Evolutionary conservation across 2,329 filamentous ascomycete species (phyloP), one percentile per base, ranked within the genome.

Genomic region (Aspergillus ibericus): DNA sequence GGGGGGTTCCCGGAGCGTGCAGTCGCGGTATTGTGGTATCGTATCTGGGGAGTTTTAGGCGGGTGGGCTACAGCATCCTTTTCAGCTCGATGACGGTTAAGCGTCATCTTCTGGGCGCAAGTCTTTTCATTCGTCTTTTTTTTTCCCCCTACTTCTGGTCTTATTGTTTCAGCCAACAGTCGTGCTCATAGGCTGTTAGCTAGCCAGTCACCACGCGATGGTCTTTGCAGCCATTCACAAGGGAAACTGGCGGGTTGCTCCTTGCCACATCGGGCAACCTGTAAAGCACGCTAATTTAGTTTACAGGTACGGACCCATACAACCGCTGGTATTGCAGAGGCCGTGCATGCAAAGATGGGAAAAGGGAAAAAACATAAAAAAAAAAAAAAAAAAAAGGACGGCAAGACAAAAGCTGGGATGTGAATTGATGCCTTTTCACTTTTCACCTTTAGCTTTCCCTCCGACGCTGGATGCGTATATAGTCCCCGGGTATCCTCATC

Each of bases 381-480:
- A 50, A 20, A 22, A 44, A 25, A 40, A 50, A 38, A 56, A 49
- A 36, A 32, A n/a, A 20, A 38, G 47, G 47, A 53, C 9, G 22
- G 42, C 5, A 29, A 25, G 42, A 47, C 13, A n/a, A n/a, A 22
- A 47, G 15, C 13, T 47, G 42, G 16, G 22, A 48, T 47, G 44
- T 10, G 22, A 48, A 16, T 48, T 29, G 27, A 16, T 16, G 25
- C 15, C 27, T 29, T 48, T 32, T 32, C 27, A 15, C 44, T 48
- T 29, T 48, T 48, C 7, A 22, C 16, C 27, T n/a, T 29, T 48
- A 48, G 25, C 44, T 48, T 48, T 32, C 13, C 22, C 25, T 48
- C 22, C 44, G n/a, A 48, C 29, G 22, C 44, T 48, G 44, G 44
- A 48, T 48, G 44, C 44, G 44, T 48, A 48, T 48, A 48, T 48